Base-by-base conservation (phyloP, 306 rosid species). In the Prunus kanzakura region DNA sequence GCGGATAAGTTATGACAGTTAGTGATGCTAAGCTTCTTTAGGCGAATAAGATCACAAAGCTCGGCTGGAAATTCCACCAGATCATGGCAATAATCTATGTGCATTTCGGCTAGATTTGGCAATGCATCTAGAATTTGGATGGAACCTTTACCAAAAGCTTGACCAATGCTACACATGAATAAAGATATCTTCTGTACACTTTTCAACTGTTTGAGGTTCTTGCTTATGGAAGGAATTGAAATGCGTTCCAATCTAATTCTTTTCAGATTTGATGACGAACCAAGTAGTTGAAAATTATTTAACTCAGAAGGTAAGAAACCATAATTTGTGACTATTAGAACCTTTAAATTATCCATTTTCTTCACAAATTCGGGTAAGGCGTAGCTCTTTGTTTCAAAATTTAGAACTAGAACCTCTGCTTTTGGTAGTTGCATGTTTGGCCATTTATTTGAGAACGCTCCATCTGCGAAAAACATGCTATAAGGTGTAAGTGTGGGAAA, bases 401-500 rank as follows among this genome's bases (percentile, higher is more conserved):
- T 88, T 49, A 93, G 69, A 56, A 91, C 79, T 18, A 93, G 80
- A 51, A 84, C 97, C 86, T 89, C 85, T 49, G 78, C 87, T 47
- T 85, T 46, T 8, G 79, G 30, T 41, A 89, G 83, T 43, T 81
- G 72, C 80, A 88, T 66, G 81, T 89, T 55, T 14, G 61, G 82
- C 94, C 89, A 79, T 2, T 86, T 74, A 27, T 86, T 73, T 46
- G 82, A 70, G 73, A 89, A 86, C 4, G 1, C 3, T 75, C 82
- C 91, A 87, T 84, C 98, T 93, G 90, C 84, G 81, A 80, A 80
- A 16, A 19, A 18, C 3, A 64, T 15, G 23, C 3, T 4, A 30
- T 32, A 11, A 19, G 50, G 32, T 71, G n/a, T 71, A 15, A 71
- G 50, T 20, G 16, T 22, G 11, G 63, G 9, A 14, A 51, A 60